Base-by-base conservation (phyloP, 192 early-diverging fungal species). In the Dissophora globulifera region DNA sequence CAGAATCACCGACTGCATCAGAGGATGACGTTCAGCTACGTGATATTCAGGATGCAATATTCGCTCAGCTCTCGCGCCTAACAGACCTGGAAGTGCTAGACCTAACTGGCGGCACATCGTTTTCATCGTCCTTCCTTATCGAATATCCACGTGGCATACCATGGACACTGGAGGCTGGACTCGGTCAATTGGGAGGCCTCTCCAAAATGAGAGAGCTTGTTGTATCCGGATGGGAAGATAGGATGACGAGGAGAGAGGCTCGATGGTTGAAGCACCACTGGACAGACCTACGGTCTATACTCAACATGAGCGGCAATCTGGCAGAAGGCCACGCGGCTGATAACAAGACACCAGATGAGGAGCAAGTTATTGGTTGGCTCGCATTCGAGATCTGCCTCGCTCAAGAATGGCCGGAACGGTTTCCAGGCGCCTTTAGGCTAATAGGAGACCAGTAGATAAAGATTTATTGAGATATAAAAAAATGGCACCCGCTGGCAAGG, bases 331-430 rank as follows among this genome's bases (percentile, higher is more conserved):
- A 13, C 25, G 19, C 33, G 42, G 29, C 17, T 10, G 33, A 16
- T 3, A 33, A 57, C 0, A 35, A 31, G 29, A 54, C 15, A 19
- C 52, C 55, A 27, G 30, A 54, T 25, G 55, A 57, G 11, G 54
- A 50, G 0, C 48, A 40, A 23, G 55, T 58, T 9, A 35, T 67
- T 29, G 65, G 65, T 0, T 67, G 65, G 65, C 55, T 67, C 19
- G 65, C 65, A 5, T 67, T 67, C 26, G 23, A 50, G 29, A 67
- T 67, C 8, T 67, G 65, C 50, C 47, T 67, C 2, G 45, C 54
- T 12, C 65, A 67, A 23, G 65, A 67, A 29, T 67, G 65, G 65
- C 65, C 65, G 2, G 65, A 50, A 35, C 40, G 65, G 3, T 67
- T 67, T n/a, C 31, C 62, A 17, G 38, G 38, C 38, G 38, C 38